Conservation (phyloP, 495 filamentous ascomycete species). For the Sabuloglossum arenarium region DNA sequence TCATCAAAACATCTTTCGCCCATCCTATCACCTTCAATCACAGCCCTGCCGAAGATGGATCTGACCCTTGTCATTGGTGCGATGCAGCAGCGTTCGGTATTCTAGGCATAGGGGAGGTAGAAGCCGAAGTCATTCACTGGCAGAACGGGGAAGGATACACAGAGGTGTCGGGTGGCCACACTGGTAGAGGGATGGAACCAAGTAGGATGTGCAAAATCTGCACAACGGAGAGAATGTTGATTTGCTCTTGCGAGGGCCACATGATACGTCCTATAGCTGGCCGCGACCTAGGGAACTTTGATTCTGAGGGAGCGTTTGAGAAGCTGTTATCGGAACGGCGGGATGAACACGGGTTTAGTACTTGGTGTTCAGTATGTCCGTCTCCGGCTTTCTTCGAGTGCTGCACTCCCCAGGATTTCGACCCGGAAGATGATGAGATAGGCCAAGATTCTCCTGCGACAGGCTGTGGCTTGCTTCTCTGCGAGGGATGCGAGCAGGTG, state of each 20-base stretch:
- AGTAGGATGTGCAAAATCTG: constrained; percentile 22
- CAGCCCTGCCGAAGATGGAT: constrained; percentile 9
- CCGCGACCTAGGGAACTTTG: constrained; percentile 7
- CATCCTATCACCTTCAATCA: constrained; percentile 23
- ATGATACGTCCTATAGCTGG: constrained; percentile 11
- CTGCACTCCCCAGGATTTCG: constrained; percentile 6
- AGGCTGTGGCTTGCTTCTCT: constrained; percentile 24
- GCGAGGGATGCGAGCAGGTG: constrained; percentile 16
- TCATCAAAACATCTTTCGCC: constrained; percentile 15
- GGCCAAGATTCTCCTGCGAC: neutral
- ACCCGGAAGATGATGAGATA: constrained; percentile 2
- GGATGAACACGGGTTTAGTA: neutral
- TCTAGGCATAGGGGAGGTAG: constrained; percentile 16
- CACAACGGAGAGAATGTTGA: constrained; percentile 15
- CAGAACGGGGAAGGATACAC: constrained; percentile 12
- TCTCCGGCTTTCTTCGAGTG: constrained; percentile 20
- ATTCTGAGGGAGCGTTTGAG: constrained; percentile 12
- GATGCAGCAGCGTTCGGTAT: constrained; percentile 16
- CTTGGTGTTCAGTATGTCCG: constrained; percentile 24
- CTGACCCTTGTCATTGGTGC: constrained; percentile 21
- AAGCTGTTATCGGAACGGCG: constrained; percentile 7
- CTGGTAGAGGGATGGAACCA: constrained; percentile 11
- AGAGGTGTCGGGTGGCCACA: constrained; percentile 18
- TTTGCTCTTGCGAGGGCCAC: constrained; percentile 18
- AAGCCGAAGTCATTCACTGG: constrained; percentile 15